Conservation (phyloP, 2,329 filamentous ascomycete genomes). For the Nannizziopsis barbatae region DNA sequence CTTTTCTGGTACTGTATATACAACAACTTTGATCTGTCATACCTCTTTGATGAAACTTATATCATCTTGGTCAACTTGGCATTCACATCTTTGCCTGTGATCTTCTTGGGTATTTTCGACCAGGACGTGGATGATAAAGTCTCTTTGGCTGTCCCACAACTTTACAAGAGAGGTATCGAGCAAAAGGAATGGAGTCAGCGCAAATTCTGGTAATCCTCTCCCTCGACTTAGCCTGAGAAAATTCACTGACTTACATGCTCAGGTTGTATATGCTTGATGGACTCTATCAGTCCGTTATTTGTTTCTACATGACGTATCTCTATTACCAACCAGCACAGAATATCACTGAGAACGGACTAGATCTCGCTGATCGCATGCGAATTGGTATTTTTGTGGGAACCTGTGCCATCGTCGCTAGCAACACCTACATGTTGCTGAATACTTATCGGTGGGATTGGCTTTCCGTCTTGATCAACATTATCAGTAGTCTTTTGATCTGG, state of each 20-base stretch:
- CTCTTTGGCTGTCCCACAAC: slow-evolving; percentile 83
- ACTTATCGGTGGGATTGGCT: slow-evolving; percentile 98
- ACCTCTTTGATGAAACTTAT: slow-evolving; percentile 95
- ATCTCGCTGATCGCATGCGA: slow-evolving; percentile 66
- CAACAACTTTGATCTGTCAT: slow-evolving; percentile 91
- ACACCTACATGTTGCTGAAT: slow-evolving; percentile 89
- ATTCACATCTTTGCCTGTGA: slow-evolving; percentile 89
- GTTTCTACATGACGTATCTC: slow-evolving; percentile 85
- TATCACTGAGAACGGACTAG: slow-evolving; percentile 59
- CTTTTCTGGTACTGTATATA: slow-evolving; percentile 98
- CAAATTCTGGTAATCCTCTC: slow-evolving; percentile 74
- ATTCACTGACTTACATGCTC: slow-evolving; percentile 9
- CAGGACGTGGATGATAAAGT: slow-evolving; percentile 94
- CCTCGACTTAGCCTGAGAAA: not conserved
- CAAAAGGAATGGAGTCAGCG: slow-evolving; percentile 88
- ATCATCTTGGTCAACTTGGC: slow-evolving; percentile 93
- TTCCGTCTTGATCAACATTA: slow-evolving; percentile 65
- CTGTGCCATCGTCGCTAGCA: slow-evolving; percentile 76
- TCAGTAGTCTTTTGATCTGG: slow-evolving; percentile 82
- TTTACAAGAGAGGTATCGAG: slow-evolving; percentile 92
- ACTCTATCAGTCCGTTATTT: slow-evolving; percentile 84
- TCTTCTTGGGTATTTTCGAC: slow-evolving; percentile 91
- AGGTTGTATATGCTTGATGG: slow-evolving; percentile 93
- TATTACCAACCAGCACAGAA: slow-evolving; percentile 60
- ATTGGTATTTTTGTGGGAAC: slow-evolving; percentile 82